A percentile compares a stretch with the other conserved stretches of the same genome.
Evolutionary conservation across 2,329 filamentous ascomycete genomes (phyloP).

Genomic region (Hirsutella rhossiliensis): DNA sequence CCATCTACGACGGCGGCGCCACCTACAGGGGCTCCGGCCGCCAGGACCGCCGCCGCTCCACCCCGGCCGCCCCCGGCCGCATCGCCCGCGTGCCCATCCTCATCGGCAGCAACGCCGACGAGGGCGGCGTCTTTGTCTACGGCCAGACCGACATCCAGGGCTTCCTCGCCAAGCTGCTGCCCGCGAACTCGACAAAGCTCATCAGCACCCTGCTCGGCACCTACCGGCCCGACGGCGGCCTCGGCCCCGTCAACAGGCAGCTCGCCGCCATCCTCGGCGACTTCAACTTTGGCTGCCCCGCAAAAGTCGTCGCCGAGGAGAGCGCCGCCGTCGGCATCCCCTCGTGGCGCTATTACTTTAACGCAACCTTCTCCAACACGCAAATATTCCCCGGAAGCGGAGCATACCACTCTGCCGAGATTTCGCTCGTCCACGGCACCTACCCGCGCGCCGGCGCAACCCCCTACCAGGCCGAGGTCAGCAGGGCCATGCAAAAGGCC

Average conservation of each 20-base stretch:
- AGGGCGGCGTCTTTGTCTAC: slow-evolving; percentile 6
- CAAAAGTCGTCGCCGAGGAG: slow-evolving; percentile 15
- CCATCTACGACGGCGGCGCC: slow-evolving; percentile 8
- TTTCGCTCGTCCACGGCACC: slow-evolving; percentile 30
- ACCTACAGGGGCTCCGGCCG: slow-evolving; percentile 10
- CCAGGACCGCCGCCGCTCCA: slow-evolving; percentile 5
- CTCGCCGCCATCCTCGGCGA: slow-evolving; percentile 10
- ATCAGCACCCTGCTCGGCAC: slow-evolving; percentile 2
- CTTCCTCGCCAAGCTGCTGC: background rate
- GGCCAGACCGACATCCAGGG: background rate
- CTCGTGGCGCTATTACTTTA: slow-evolving; percentile 32
- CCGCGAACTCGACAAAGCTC: background rate
- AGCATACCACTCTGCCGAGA: slow-evolving; percentile 34
- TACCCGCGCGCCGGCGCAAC: slow-evolving; percentile 10
- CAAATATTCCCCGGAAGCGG: slow-evolving; percentile 19
- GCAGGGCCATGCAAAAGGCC: slow-evolving; percentile 12
- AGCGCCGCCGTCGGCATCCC: slow-evolving; percentile 20
- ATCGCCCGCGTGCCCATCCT: slow-evolving; percentile 13
- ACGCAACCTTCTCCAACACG: slow-evolving; percentile 35
- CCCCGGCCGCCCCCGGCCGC: background rate
- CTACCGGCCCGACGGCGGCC: slow-evolving; percentile 8
- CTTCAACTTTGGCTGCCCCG: slow-evolving; percentile 9
- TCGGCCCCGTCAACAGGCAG: slow-evolving; percentile 8
- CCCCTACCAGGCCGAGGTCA: slow-evolving; percentile 8
- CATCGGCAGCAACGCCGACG: slow-evolving; percentile 11